A percentile compares a stretch with the other conserved stretches of the same genome.
Conservation (phyloP, 495 filamentous ascomycete species). For the Thermothielavioides terrestris region DNA sequence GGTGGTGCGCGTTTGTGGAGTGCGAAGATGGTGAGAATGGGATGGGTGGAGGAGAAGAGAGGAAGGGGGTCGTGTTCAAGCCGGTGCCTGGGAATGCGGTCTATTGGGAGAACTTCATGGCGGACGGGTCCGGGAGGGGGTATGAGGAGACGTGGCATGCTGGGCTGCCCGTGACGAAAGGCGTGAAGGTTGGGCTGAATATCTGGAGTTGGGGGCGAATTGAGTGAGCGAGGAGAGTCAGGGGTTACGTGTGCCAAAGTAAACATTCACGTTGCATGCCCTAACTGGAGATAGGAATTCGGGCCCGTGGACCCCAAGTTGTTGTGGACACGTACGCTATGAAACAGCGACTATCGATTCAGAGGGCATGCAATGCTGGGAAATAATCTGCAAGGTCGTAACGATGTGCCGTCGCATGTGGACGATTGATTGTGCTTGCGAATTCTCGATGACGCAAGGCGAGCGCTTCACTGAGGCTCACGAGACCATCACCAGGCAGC, state of each 20-base stretch:
- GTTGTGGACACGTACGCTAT: too few species aligned
- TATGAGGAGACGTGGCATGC: constrained; percentile 43
- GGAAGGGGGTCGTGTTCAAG: constrained; percentile 32
- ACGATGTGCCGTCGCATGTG: too few species aligned
- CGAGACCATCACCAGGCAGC: neutral
- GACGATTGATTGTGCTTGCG: too few species aligned
- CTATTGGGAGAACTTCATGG: constrained; percentile 43
- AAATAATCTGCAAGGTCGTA: too few species aligned
- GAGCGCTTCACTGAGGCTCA: neutral
- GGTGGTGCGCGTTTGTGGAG: constrained; percentile 40
- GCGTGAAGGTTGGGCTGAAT: constrained; percentile 39
- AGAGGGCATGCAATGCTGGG: neutral
- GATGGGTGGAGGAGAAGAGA: constrained; percentile 2
- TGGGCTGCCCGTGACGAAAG: constrained; percentile 35
- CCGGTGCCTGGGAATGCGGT: constrained; percentile 38
- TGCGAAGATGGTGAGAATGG: constrained; percentile 15
- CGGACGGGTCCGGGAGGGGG: constrained; percentile 35
- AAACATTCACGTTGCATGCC: too few species aligned
- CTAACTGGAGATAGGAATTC: too few species aligned
- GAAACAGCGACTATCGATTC: too few species aligned
- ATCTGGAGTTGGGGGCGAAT: constrained; percentile 40
- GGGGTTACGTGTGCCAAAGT: too few species aligned
- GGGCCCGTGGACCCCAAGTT: too few species aligned
- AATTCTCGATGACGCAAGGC: too few species aligned
- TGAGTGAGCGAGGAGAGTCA: constrained; percentile 17